Evolutionary conservation across 2,329 filamentous ascomycete genomes (phyloP).

Genomic region (Leptodontidium sp.): DNA sequence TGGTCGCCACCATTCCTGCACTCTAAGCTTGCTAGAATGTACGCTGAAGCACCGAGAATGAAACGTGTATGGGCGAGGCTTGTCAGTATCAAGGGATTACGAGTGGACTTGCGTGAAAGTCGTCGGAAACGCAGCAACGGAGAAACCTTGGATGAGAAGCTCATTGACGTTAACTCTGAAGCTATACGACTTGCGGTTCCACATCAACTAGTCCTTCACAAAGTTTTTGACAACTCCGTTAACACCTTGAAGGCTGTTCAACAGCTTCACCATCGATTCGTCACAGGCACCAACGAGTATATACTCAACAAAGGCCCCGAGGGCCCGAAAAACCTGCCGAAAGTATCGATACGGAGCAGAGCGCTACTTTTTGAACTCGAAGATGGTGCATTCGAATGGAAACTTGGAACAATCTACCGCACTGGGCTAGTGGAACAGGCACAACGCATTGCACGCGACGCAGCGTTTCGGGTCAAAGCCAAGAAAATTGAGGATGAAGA

Average conservation of each 20-base stretch:
- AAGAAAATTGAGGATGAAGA: slow-evolving; percentile 83
- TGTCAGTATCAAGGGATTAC: slow-evolving; percentile 80
- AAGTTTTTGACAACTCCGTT: slow-evolving; percentile 90
- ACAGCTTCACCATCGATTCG: slow-evolving; percentile 93
- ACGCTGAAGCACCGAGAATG: slow-evolving; percentile 86
- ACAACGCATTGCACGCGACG: slow-evolving; percentile 87
- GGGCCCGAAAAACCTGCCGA: slow-evolving; percentile 85
- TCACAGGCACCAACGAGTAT: slow-evolving; percentile 87
- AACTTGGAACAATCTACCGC: slow-evolving; percentile 91
- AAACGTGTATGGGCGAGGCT: slow-evolving; percentile 86
- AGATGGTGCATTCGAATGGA: slow-evolving; percentile 97
- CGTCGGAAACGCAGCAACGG: slow-evolving; percentile 70
- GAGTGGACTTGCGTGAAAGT: slow-evolving; percentile 81
- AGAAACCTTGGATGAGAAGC: slow-evolving; percentile 73
- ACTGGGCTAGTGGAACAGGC: slow-evolving; percentile 88
- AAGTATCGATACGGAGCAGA: slow-evolving; percentile 81
- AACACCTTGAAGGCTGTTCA: slow-evolving; percentile 87
- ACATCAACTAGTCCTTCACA: slow-evolving; percentile 88
- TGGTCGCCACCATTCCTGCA: slow-evolving; percentile 86
- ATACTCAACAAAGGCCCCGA: slow-evolving; percentile 86
- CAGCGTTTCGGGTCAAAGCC: slow-evolving; percentile 86
- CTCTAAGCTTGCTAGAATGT: slow-evolving; percentile 81
- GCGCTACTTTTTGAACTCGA: slow-evolving; percentile 91
- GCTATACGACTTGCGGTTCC: slow-evolving; percentile 89
- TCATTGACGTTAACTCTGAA: slow-evolving; percentile 84